Conservation (phyloP, 129 eudicot species). For the Apium graveolens region DNA sequence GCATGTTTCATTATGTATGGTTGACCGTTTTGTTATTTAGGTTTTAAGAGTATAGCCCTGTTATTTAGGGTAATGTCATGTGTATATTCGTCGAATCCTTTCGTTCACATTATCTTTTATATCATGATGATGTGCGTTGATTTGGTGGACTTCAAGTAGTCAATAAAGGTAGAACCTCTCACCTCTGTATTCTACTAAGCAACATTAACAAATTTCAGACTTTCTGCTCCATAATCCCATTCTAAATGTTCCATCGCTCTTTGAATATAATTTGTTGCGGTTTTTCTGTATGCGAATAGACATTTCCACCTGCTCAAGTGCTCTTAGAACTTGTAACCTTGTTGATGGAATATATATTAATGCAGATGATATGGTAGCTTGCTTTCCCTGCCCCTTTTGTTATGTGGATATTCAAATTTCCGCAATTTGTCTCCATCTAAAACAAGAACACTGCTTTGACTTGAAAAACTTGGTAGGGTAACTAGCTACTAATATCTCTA, state of each 20-base stretch:
- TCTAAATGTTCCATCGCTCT: not conserved
- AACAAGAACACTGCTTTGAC: conserved; percentile 83
- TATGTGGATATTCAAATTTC: conserved; percentile 66
- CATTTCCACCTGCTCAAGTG: not conserved
- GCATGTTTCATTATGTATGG: not conserved
- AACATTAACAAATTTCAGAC: too few species aligned
- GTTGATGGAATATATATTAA: conserved; percentile 26
- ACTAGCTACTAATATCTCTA: not conserved
- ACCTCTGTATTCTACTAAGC: too few species aligned
- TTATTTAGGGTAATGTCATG: too few species aligned
- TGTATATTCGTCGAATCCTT: too few species aligned
- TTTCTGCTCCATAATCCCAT: too few species aligned
- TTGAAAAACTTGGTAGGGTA: conserved; percentile 55
- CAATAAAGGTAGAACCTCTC: too few species aligned
- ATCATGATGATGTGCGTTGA: too few species aligned
- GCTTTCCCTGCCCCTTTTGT: conserved; percentile 86
- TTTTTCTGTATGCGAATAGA: too few species aligned
- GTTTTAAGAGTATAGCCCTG: too few species aligned
- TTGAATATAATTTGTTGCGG: too few species aligned
- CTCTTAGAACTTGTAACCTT: not conserved
- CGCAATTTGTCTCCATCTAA: conserved; percentile 56
- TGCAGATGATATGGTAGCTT: conserved; percentile 19
- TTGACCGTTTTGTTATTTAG: not conserved
- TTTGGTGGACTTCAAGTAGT: too few species aligned
- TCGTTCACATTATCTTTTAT: too few species aligned